Evolutionary conservation across 1,284 basidiomycete genomes (phyloP).

Genomic region (Naganishia sp.): DNA sequence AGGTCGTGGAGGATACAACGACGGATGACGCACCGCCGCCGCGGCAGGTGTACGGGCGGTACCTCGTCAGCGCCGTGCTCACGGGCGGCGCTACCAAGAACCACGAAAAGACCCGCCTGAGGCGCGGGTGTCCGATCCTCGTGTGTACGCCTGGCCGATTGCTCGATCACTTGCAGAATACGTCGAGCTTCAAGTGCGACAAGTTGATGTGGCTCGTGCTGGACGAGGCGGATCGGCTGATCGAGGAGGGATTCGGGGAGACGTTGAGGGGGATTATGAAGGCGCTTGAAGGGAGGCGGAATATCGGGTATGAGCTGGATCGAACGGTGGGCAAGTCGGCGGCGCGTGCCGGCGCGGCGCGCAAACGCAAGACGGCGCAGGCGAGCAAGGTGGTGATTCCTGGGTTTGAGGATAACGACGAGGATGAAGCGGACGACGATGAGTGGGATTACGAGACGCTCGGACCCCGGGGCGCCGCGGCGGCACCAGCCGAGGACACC

Average conservation of each 20-base stretch:
- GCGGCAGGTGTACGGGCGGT: slow-evolving; percentile 69
- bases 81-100: slow-evolving; percentile 73
- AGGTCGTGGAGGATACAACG: slow-evolving; percentile 43
- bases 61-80: slow-evolving; percentile 90
- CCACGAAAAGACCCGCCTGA: slow-evolving; percentile 71
- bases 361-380: slow-evolving; percentile 22
- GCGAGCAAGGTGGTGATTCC: slow-evolving; percentile 20
- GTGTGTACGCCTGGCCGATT: slow-evolving; percentile 70
- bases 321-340: slow-evolving; percentile 32
- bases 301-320: slow-evolving; percentile 70
- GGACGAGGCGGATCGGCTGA: slow-evolving; percentile 91
- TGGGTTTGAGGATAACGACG: slow-evolving; percentile 31
- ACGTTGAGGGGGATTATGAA: slow-evolving; percentile 77
- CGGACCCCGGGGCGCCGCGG: slow-evolving; percentile 19
- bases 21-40: slow-evolving; percentile 57
- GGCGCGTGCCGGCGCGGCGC: slow-evolving; percentile 57
- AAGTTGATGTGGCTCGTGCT: slow-evolving; percentile 95
- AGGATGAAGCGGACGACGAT: slow-evolving; percentile 21
- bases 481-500: background rate
- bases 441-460: slow-evolving; percentile 34
- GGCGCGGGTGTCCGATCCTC: slow-evolving; percentile 72
- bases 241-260: slow-evolving; percentile 70
- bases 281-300: slow-evolving; percentile 75
- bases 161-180: slow-evolving; percentile 76
- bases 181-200: slow-evolving; percentile 83